Conservation (phyloP, 2,329 filamentous ascomycete genomes). For the Phaeosphaeriaceae sp. region DNA sequence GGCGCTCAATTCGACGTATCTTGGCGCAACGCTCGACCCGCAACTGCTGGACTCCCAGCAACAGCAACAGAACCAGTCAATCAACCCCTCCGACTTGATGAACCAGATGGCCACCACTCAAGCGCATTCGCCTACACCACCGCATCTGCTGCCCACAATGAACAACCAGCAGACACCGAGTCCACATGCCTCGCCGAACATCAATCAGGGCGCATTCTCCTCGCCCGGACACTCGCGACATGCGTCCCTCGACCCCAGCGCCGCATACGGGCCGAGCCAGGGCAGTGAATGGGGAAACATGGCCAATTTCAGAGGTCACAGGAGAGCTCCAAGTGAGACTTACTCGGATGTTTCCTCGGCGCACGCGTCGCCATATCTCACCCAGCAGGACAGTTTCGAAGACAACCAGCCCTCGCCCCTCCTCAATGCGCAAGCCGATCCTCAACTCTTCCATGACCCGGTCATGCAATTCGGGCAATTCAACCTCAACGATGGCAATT, state of each 20-base stretch:
- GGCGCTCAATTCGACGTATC: constrained; percentile 67
- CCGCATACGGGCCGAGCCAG: constrained; percentile 62
- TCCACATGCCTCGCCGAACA: constrained; percentile 61
- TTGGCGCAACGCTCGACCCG: constrained; percentile 54
- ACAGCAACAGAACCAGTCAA: constrained; percentile 49
- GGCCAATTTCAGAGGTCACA: constrained; percentile 76
- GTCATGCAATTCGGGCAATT: constrained; percentile 80
- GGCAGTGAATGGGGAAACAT: constrained; percentile 66
- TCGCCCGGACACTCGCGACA: constrained; percentile 65
- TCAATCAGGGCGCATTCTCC: constrained; percentile 60
- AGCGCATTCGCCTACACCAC: constrained; percentile 60
- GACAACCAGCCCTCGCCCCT: constrained; percentile 80
- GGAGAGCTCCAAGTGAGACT: constrained; percentile 81
- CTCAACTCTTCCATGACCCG: constrained; percentile 72
- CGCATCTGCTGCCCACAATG: constrained; percentile 63
- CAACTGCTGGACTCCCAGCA: constrained; percentile 51
- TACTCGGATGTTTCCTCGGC: constrained; percentile 89
- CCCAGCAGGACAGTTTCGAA: constrained; percentile 81
- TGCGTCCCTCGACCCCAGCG: constrained; percentile 67
- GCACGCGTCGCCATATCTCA: constrained; percentile 81
- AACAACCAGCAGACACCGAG: constrained; percentile 60
- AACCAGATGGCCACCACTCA: constrained; percentile 61
- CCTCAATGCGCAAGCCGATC: constrained; percentile 74
- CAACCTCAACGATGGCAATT: constrained; percentile 63
- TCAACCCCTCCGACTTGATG: constrained; percentile 56